Evolutionary conservation across 2,329 filamentous ascomycete genomes (phyloP), one percentile per base, ranked within the genome.

Genomic region (Clonostachys solani): DNA sequence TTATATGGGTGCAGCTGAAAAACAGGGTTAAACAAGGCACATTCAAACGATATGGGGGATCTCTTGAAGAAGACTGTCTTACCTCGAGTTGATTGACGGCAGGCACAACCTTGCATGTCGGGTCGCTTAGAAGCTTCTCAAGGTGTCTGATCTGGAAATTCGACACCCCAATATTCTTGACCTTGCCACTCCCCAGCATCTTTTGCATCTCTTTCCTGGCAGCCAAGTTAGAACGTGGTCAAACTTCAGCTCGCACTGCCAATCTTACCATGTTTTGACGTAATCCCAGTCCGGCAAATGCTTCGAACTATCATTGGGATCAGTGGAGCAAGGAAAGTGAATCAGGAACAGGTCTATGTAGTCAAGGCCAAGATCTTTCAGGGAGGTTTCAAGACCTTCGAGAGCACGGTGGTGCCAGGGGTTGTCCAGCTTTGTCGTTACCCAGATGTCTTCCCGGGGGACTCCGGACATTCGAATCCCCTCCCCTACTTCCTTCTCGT

Each of bases 31-130:
- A 9, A 10, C 8, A 29, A 10, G 5, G 23, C 23, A 10, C 23
- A 10, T 10, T 29, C 23, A 29, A 9, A 29, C 10, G 23, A 29
- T 29, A 29, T 29, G 23, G 23, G 23, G 23, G 23, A 10, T 29
- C 8, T 29, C 9, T 29, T 10, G 23, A 4, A 10, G 6, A 29
- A 29, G 8, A 10, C 23, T 29, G 3, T 29, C 23, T 29, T 17
- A 64, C 47, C 52, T 66, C 62, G 12, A 64, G 52, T 51, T 66
- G 60, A 49, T 65, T 65, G 8, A 64, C 52, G 5, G 54, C 59
- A 2, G 62, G 63, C 34, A 58, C 50, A 13, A 63, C 90, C 73
- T 89, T 89, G 67, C 77, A 80, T 48, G 87, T 86, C 29, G 80
- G 76, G 56, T 86, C 78, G 56, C 77, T 81, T 52, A 94, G 74